Conservation (phyloP, 208 protist species). For the Tritrichomonas foetus region DNA sequence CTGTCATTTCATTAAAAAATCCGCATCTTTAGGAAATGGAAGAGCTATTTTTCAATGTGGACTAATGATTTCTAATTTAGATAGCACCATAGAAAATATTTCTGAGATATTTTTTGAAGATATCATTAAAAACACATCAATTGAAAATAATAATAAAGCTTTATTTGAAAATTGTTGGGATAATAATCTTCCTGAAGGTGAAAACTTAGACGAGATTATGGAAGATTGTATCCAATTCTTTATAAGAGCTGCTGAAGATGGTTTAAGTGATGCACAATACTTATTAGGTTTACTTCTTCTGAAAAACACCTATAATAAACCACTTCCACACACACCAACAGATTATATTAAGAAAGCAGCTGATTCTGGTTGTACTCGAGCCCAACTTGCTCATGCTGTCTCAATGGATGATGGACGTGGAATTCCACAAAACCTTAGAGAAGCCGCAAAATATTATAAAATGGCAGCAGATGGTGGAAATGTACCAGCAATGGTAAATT, state of each 20-base stretch:
- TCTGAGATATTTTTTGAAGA: neutral
- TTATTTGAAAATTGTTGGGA: too few species aligned
- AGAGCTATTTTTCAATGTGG: neutral
- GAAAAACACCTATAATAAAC: neutral
- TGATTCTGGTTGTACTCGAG: neutral
- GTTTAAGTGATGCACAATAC: neutral
- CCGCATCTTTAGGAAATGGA: neutral
- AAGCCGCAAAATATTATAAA: neutral
- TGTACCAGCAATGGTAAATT: neutral
- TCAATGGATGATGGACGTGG: neutral
- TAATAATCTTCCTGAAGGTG: too few species aligned
- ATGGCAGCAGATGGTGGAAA: neutral
- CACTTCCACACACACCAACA: neutral
- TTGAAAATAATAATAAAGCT: neutral
- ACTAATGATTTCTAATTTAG: neutral
- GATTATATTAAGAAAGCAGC: neutral
- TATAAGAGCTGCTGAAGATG: neutral
- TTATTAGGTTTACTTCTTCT: neutral
- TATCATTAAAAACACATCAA: neutral
- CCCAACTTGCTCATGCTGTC: neutral
- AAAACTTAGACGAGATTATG: too few species aligned
- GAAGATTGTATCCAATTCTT: neutral
- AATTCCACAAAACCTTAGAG: neutral
- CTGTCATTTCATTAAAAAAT: neutral
- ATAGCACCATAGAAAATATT: neutral